Evolutionary conservation across 441 rosid species (phyloP).

Genomic region (Rhodomyrtus psidioides): DNA sequence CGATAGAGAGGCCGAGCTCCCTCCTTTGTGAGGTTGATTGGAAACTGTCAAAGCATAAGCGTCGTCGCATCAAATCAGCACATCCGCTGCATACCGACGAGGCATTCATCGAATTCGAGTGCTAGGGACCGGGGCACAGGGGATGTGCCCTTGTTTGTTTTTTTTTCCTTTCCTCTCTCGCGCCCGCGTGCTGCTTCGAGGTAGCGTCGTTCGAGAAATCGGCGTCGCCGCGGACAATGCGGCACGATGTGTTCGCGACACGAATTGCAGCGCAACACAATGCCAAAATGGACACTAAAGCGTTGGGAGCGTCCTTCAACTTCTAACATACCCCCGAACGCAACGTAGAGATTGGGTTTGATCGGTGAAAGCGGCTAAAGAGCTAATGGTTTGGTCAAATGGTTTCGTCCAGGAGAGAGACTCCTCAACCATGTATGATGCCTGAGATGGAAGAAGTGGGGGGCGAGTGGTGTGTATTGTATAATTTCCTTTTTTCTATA

Average conservation of each 20-base stretch:
- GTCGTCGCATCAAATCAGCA: background rate
- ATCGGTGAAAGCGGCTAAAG: background rate
- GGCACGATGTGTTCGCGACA: background rate
- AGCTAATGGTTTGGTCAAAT: background rate
- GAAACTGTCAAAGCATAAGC: background rate
- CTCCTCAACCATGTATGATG: background rate
- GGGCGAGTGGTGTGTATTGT: fast-evolving
- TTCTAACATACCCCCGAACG: background rate
- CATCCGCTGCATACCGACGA: background rate
- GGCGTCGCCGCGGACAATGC: too few species aligned
- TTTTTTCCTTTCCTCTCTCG: background rate
- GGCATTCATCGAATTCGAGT: background rate
- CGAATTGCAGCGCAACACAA: background rate
- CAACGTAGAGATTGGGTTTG: background rate
- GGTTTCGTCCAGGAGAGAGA: background rate
- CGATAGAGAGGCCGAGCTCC: fast-evolving
- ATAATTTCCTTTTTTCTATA: background rate
- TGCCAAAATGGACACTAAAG: background rate
- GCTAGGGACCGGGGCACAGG: background rate
- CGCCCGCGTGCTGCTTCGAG: background rate
- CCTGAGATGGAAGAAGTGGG: background rate
- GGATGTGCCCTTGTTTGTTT: background rate
- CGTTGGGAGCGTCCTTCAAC: background rate
- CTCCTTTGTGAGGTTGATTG: background rate
- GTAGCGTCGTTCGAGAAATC: background rate